phyloP scores from a whole-genome alignment of 345 rosid species.

The Lepidium africanum region DNA sequence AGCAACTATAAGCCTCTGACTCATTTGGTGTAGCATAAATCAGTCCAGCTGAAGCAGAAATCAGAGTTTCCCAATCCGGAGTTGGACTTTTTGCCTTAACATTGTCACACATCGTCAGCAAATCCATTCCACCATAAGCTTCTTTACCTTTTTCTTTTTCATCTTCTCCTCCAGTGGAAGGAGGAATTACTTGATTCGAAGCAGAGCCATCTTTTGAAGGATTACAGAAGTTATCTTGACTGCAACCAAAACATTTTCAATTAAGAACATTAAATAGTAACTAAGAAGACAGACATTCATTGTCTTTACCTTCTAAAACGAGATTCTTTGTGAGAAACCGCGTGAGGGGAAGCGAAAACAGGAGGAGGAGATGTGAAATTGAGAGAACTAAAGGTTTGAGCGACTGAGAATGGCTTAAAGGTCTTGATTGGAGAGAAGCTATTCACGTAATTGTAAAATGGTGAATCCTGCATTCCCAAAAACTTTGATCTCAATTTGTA shows the following conservation, averaged over 20 bases:
- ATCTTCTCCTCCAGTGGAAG: conserved; percentile 22
- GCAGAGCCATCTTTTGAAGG: conserved; percentile 23
- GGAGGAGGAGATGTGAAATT: conserved; percentile 60
- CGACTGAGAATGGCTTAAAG: conserved; percentile 40
- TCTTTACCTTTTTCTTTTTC: not conserved
- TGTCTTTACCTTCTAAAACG: conserved; percentile 35
- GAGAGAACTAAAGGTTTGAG: conserved; percentile 60
- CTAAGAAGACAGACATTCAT: not conserved
- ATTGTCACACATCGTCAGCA: conserved; percentile 23
- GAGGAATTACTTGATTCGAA: conserved; percentile 17
- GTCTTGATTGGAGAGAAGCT: conserved; percentile 84
- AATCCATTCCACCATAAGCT: conserved; percentile 22
- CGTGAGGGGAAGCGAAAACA: conserved; percentile 81
- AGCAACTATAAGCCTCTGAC: conserved; percentile 46
- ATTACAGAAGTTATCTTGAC: conserved; percentile 38
- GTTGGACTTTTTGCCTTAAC: conserved; percentile 29
- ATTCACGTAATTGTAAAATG: conserved; percentile 65
- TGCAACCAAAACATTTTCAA: conserved; percentile 10
- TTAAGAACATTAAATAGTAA: not conserved
- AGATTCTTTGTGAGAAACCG: conserved; percentile 57
- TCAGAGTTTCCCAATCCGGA: conserved; percentile 45
- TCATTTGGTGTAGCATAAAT: conserved; percentile 51
- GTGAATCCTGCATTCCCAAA: conserved; percentile 62
- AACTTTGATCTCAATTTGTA: not conserved
- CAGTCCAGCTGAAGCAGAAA: conserved; percentile 11